phyloP scores from a whole-genome alignment of 257 asterid genomes.

The Solanum lycopersicoides region DNA sequence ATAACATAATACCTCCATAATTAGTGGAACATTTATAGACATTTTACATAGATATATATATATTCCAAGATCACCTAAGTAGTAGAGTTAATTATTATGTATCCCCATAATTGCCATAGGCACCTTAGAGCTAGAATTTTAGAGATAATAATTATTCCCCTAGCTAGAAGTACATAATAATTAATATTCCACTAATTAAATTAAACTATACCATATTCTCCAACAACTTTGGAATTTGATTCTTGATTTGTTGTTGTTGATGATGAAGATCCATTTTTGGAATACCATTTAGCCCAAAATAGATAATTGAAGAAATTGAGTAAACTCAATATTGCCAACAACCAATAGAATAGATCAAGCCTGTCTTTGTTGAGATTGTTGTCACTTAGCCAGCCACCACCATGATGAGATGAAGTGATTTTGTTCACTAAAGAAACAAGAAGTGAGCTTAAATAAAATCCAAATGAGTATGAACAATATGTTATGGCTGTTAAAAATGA shows the following conservation, averaged over 20 bases:
- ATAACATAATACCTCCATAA: neutral
- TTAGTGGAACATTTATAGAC: neutral
- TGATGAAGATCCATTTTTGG: slow-evolving; percentile 7
- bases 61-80: neutral
- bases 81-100: neutral
- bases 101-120: neutral
- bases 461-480: slow-evolving; percentile 84
- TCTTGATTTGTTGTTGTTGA: neutral
- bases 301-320: slow-evolving; percentile 67
- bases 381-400: slow-evolving; percentile 75
- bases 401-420: slow-evolving; percentile 22
- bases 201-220: slow-evolving; percentile 20
- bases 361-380: slow-evolving; percentile 67
- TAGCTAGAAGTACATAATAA: neutral
- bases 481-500: slow-evolving; percentile 69
- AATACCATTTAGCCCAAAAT: slow-evolving; percentile 69
- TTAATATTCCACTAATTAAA: neutral
- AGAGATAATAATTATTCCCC: neutral
- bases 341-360: slow-evolving; percentile 71
- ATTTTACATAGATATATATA: neutral
- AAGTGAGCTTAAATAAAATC: slow-evolving; percentile 68
- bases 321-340: slow-evolving; percentile 55
- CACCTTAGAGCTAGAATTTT: neutral
- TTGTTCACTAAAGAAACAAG: slow-evolving; percentile 71
- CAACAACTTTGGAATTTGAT: slow-evolving; percentile 25